Percentiles rank a stretch among this genome's conserved stretches.
phyloP scores from a whole-genome alignment of 257 asterid genomes.

The Petrea volubilis region DNA sequence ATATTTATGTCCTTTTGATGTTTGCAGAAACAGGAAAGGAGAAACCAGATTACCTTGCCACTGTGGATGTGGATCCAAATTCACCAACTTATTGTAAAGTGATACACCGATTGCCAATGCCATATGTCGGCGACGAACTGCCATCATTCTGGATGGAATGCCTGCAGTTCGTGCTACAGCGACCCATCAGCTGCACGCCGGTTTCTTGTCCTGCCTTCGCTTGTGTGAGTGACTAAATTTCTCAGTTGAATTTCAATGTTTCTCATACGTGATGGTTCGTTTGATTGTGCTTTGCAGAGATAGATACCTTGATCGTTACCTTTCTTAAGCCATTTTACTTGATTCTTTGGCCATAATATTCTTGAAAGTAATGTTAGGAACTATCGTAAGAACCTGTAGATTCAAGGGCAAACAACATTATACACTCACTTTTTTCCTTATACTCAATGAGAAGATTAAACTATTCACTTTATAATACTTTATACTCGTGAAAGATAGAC shows the following conservation, averaged over 20 bases:
- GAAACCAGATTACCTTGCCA: conserved; percentile 94
- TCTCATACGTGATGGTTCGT: too few relatives aligned
- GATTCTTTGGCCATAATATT: too few relatives aligned
- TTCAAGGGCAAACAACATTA: too few relatives aligned
- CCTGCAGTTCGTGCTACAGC: conserved; percentile 97
- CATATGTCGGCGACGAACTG: conserved; percentile 74
- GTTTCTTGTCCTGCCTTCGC: conserved; percentile 85
- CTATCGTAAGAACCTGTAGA: too few relatives aligned
- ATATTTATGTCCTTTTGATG: not conserved
- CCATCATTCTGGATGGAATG: conserved; percentile 98
- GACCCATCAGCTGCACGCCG: conserved; percentile 71
- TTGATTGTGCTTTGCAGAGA: too few relatives aligned
- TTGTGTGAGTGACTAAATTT: conserved; percentile 52
- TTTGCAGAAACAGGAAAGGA: conserved; percentile 70
- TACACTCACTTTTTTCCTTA: too few relatives aligned
- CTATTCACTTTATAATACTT: too few relatives aligned
- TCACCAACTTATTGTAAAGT: conserved; percentile 84
- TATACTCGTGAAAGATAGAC: too few relatives aligned
- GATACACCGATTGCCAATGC: conserved; percentile 96
- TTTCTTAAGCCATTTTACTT: too few relatives aligned
- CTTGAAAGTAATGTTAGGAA: too few relatives aligned
- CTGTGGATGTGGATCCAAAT: conserved; percentile 80
- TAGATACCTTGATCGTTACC: too few relatives aligned
- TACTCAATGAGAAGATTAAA: too few relatives aligned
- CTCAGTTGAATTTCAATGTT: not conserved